Evolutionary conservation across 495 filamentous ascomycete genomes (phyloP), one percentile per base, ranked within the genome.

Genomic region (Talaromyces borbonicus): DNA sequence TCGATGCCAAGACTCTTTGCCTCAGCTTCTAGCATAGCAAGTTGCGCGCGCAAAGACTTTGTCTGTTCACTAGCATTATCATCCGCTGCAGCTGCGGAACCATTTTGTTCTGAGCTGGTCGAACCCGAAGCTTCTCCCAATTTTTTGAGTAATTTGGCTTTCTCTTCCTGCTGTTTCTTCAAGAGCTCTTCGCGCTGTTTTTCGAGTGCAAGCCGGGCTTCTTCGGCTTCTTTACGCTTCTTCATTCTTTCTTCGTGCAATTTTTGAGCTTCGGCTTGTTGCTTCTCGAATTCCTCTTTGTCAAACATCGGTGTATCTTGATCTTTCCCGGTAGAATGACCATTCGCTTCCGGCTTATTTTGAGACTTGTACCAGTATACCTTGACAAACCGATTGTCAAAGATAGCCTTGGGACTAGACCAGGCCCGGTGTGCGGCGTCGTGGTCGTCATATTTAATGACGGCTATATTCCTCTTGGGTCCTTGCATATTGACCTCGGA

Each of bases 301-400:
- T 97, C 81, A 43, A 94, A 78, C 37, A 77, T 67, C 4, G 73
- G 6, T 41, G 49, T 31, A 47, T 46, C 11, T 49, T 57, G 39
- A 48, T 46, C 16, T 25, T 32, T 11, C 55, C 51, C 37, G 49
- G 59, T 27, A 52, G 59, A 41, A 43, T 59, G 41, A 23, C 55
- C 56, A 29, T 63, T 65, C 30, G 50, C 56, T 15, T 71, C 65
- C 4, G 63, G 57, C 25, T 66, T 66, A 15, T 54, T 52, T 2
- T 80, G 78, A 0, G 81, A 75, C 52, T 85, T 90, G 60, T 85
- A 76, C 92, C 92, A 98, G 56, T 89, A 98, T 4, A 98, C 88
- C 59, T 95, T 98, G 35, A 98, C 92, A 54, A 98, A 98, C 15
- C 92, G 75, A 52, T 98, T 98, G 50, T 95, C 88, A 54, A 98